These are phyloP conservation scores for Bretschneidera sinensis DNA, from an alignment of 345 rosid genomes.

Conservation along the genomic window DNA sequence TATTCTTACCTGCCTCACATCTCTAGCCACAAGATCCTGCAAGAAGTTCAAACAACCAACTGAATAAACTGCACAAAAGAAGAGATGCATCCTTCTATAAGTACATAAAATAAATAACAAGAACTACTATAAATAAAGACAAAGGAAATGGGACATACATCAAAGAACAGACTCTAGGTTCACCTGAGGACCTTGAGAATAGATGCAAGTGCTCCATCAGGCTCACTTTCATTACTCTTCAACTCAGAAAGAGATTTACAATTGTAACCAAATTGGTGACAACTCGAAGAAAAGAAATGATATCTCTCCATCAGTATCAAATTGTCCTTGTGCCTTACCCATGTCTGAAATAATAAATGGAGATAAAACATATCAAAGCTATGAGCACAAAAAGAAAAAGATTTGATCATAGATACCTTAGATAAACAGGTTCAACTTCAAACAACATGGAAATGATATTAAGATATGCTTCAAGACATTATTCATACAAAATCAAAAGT, in stretches of 20 bases:
- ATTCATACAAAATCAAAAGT: too few relatives aligned
- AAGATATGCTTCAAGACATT: too few relatives aligned
- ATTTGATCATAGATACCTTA: not conserved
- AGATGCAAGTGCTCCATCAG: slow-evolving; percentile 75
- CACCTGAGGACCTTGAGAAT: slow-evolving; percentile 57
- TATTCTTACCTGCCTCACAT: slow-evolving; percentile 67
- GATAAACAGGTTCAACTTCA: not conserved
- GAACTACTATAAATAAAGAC: too few relatives aligned
- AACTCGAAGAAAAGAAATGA: slow-evolving; percentile 86
- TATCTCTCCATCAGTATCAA: slow-evolving; percentile 87
- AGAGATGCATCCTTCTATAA: not conserved
- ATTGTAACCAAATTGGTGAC: slow-evolving; percentile 72
- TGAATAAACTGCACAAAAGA: slow-evolving; percentile 8
- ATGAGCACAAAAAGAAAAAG: not conserved
- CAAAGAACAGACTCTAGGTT: too few relatives aligned
- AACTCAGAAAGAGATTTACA: slow-evolving; percentile 70
- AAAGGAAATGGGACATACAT: too few relatives aligned
- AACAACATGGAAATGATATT: too few relatives aligned
- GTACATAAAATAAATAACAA: not conserved
- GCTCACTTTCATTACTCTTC: slow-evolving; percentile 67
- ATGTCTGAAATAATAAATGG: slow-evolving; percentile 49
- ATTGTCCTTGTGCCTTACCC: slow-evolving; percentile 80
- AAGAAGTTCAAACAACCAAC: slow-evolving; percentile 13
- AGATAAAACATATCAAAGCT: slow-evolving; percentile 1
- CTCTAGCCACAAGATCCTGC: slow-evolving; percentile 49